phyloP scores from a whole-genome alignment of 2,329 filamentous ascomycete species.

The Colletotrichum costaricense region DNA sequence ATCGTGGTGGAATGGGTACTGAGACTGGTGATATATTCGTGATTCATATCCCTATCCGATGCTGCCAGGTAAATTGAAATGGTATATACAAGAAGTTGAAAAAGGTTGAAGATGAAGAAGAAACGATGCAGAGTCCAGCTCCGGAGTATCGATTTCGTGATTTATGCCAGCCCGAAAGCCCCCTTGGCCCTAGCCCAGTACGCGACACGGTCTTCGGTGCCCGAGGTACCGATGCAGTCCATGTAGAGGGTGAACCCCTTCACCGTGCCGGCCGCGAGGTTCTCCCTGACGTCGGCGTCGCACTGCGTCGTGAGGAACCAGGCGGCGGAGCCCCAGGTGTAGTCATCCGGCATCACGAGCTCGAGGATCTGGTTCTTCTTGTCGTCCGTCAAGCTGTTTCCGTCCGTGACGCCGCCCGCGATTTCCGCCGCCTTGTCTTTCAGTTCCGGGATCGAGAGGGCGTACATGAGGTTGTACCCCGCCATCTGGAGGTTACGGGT shows the following conservation, averaged over 20 bases:
- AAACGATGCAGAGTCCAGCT: background rate
- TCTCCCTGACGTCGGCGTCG: slow-evolving; percentile 42
- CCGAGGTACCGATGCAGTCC: slow-evolving; percentile 55
- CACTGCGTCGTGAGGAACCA: slow-evolving; percentile 65
- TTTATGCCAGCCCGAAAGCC: slow-evolving; percentile 50
- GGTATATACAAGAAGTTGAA: background rate
- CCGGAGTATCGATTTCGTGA: background rate
- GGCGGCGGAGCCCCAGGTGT: slow-evolving; percentile 64
- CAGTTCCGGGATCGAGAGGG: slow-evolving; percentile 54
- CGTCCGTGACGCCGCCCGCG: slow-evolving; percentile 43
- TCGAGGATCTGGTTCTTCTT: slow-evolving; percentile 54
- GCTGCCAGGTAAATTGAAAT: background rate
- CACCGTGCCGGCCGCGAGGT: slow-evolving; percentile 51
- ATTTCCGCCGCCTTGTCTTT: slow-evolving; percentile 43
- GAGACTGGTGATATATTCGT: background rate
- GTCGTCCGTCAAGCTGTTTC: slow-evolving; percentile 39
- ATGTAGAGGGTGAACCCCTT: slow-evolving; percentile 59
- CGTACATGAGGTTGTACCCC: slow-evolving; percentile 59
- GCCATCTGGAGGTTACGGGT: slow-evolving; percentile 69
- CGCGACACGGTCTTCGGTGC: slow-evolving; percentile 46
- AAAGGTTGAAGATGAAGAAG: background rate
- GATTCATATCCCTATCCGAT: background rate
- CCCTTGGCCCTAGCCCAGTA: slow-evolving; percentile 60
- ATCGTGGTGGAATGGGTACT: too few species aligned
- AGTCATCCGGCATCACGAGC: slow-evolving; percentile 58